Percentiles rank a stretch among this genome's conserved stretches.
Conservation (phyloP, 2,329 filamentous ascomycete genomes). For the Aquanectria penicillioides region DNA sequence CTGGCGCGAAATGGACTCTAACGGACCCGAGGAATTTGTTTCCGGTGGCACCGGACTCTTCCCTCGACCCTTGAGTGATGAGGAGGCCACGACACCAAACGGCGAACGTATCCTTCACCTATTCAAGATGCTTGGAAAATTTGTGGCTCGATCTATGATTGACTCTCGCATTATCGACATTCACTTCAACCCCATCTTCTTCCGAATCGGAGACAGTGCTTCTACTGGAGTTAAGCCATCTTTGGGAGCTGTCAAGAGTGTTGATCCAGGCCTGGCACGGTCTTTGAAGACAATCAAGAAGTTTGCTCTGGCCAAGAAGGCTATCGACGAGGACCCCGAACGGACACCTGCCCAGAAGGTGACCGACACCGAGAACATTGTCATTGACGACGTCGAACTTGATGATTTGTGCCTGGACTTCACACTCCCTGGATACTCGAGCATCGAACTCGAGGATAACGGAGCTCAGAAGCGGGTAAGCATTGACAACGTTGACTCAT, state of each 20-base stretch:
- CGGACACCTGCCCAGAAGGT: conserved; percentile 77
- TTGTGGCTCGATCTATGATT: conserved; percentile 97
- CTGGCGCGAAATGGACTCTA: conserved; percentile 90
- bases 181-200: conserved; percentile 97
- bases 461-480: conserved; percentile 81
- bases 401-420: conserved; percentile 95
- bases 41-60: conserved; percentile 88
- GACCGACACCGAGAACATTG: conserved; percentile 73
- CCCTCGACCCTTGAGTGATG: conserved; percentile 86
- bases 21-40: conserved; percentile 80
- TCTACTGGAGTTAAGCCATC: conserved; percentile 77
- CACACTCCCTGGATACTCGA: conserved; percentile 89
- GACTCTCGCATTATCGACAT: conserved; percentile 98
- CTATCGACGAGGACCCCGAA: conserved; percentile 76
- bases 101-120: conserved; percentile 89
- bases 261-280: conserved; percentile 86
- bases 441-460: conserved; percentile 81
- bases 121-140: conserved; percentile 95
- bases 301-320: conserved; percentile 84
- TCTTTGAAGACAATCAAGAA: conserved; percentile 89
- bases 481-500: conserved; percentile 90
- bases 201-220: conserved; percentile 83
- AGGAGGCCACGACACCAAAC: conserved; percentile 77
- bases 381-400: conserved; percentile 79
- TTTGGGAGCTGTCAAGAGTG: conserved; percentile 86